These are phyloP conservation scores for Xylariaceae sp. DNA, from an alignment of 2,329 filamentous ascomycete genomes.

Conservation along the genomic window DNA sequence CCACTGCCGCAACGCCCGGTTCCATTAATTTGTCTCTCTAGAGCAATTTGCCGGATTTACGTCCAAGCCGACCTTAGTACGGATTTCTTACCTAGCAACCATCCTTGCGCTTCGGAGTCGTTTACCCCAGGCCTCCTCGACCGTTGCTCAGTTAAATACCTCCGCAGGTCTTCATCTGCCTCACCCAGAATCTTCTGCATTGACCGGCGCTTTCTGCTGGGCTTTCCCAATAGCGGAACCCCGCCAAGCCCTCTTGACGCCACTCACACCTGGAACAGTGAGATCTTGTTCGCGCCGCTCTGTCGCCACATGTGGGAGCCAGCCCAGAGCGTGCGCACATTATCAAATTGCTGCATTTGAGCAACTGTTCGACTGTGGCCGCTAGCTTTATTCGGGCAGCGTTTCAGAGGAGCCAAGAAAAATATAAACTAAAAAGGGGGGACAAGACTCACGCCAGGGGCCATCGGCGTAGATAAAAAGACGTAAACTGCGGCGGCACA, in stretches of 20 bases:
- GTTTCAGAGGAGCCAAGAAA: not conserved
- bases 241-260: constrained; percentile 9
- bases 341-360: constrained; percentile 3
- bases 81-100: not conserved
- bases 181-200: constrained; percentile 23
- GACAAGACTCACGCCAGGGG: constrained; percentile 1
- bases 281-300: constrained; percentile 6
- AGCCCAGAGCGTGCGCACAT: constrained; percentile 1
- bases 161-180: constrained; percentile 10
- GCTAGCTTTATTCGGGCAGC: not conserved
- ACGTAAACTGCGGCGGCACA: constrained; percentile 2
- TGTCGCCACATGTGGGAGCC: constrained; percentile 1
- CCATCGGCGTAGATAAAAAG: constrained; percentile 1
- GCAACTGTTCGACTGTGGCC: not conserved
- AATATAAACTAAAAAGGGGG: not conserved
- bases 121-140: constrained; percentile 16
- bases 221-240: constrained; percentile 13
- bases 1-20: constrained; percentile 7
- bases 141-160: constrained; percentile 22
- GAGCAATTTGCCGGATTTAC: constrained; percentile 5
- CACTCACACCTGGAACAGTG: not conserved
- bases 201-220: constrained; percentile 21
- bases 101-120: constrained; percentile 9
- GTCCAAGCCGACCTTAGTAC: not conserved
- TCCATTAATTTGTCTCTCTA: constrained; percentile 10